phyloP scores from a whole-genome alignment of 805 yeast species.

The Wickerhamiella kazuoi region DNA sequence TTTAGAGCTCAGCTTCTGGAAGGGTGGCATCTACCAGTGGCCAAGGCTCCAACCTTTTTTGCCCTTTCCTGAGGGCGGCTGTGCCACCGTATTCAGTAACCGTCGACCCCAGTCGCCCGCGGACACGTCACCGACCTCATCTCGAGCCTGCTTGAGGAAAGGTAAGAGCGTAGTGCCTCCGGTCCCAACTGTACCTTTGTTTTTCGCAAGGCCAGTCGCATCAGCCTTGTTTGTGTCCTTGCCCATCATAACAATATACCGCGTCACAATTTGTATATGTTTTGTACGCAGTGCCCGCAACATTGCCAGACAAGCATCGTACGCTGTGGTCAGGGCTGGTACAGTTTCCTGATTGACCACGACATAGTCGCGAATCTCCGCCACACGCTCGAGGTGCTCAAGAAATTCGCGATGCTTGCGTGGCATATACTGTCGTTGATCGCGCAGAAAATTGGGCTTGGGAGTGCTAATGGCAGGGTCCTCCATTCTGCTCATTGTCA shows the following conservation, averaged over 20 bases:
- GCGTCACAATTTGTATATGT: conserved; percentile 81
- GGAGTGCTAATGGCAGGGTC: conserved; percentile 6
- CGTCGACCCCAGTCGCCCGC: conserved; percentile 86
- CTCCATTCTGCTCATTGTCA: conserved; percentile 8
- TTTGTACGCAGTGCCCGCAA: conserved; percentile 76
- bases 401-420: conserved; percentile 64
- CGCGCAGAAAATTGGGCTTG: conserved; percentile 43
- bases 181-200: conserved; percentile 61
- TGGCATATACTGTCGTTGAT: conserved; percentile 87
- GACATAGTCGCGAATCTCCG: conserved; percentile 52
- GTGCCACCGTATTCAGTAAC: conserved; percentile 14
- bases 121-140: conserved; percentile 87
- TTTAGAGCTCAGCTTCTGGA: too few relatives aligned
- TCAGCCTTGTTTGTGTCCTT: conserved; percentile 35
- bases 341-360: conserved; percentile 22
- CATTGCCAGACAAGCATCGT: conserved; percentile 83
- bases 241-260: conserved; percentile 72
- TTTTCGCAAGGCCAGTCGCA: conserved; percentile 30
- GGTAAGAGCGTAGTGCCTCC: conserved; percentile 90
- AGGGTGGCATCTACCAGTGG: not conserved
- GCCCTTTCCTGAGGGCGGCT: not conserved
- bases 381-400: conserved; percentile 35
- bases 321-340: conserved; percentile 48
- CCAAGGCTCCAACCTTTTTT: not conserved
- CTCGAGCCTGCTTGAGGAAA: conserved; percentile 85